Conservation (phyloP, 306 rosid species). For the Medicago arabica region DNA sequence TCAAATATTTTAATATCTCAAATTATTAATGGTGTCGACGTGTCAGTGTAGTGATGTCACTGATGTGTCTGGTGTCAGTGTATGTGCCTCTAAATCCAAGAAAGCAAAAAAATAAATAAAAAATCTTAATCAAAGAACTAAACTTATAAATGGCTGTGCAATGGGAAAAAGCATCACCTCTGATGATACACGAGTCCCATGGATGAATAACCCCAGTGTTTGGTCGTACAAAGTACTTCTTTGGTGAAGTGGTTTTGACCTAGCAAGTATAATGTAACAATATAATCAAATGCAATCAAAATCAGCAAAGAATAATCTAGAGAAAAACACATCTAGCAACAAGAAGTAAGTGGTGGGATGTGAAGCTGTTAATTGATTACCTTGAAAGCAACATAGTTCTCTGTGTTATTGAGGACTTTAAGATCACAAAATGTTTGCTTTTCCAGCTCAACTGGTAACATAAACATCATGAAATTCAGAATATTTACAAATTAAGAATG, state of each 20-base stretch:
- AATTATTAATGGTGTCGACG: too few relatives aligned
- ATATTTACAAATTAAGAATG: too few relatives aligned
- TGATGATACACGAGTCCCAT: constrained; percentile 82
- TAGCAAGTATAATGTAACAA: constrained; percentile 41
- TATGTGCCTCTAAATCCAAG: too few relatives aligned
- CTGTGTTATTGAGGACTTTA: constrained; percentile 76
- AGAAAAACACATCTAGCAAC: constrained; percentile 16
- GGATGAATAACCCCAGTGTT: constrained; percentile 87
- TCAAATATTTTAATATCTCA: too few relatives aligned
- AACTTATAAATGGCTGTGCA: neutral
- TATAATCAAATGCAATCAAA: constrained; percentile 21
- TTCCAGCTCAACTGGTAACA: constrained; percentile 83
- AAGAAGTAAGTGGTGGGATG: neutral
- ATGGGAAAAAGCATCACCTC: constrained; percentile 67
- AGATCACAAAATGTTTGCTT: constrained; percentile 90
- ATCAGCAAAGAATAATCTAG: neutral
- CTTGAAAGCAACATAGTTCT: constrained; percentile 88
- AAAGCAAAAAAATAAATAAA: neutral
- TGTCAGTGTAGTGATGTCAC: too few relatives aligned
- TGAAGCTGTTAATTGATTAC: constrained; percentile 43
- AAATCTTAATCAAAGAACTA: neutral
- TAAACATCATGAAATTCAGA: constrained; percentile 16
- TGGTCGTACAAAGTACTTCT: constrained; percentile 96
- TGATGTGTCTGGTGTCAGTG: too few relatives aligned
- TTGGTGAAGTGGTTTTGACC: constrained; percentile 99